Base-by-base conservation (phyloP, 371 early-diverging fungal genomes). In the Catenaria anguillulae region DNA sequence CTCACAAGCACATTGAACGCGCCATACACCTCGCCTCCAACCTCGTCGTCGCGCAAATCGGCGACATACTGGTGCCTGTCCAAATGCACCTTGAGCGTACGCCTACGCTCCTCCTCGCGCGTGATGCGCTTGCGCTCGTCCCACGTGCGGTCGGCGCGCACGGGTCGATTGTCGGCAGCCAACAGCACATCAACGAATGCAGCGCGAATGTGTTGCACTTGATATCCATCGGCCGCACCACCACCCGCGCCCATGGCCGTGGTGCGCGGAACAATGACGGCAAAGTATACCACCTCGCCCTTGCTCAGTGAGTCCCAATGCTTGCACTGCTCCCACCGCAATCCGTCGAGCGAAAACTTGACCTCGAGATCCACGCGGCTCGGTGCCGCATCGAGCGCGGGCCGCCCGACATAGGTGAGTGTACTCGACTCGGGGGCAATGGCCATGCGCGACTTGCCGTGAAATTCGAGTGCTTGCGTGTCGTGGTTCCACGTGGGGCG, bases 391-490 rank as follows among this genome's bases (percentile, higher is more conserved):
- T 56, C 56, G n/a, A 56, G 24, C 35, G 37, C 56, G n/a, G 56
- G 26, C 6, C 35, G 56, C 21, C 56, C 56, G 37, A 56, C 35
- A 29, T 35, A n/a, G 42, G 35, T 12, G 42, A 35, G 21, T 50
- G 17, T 72, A 52, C 86, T 73, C 40, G 70, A 63, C 8, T 80
- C 77, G 33, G 94, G 76, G 0, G 82, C 80, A 23, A 81, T 65
- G 2, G 89, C 98, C 86, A 92, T 95, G 52, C 93, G 74, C 3
- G 92, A 84, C 91, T 93, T 93, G 36, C 98, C 97, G 2, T 76
- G 73, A 73, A 95, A 95, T 40, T 77, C 81, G 10, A 81, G 83
- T 15, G 69, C 71, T 29, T 75, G 65, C 21, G 84, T 85, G 6
- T 81, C 78, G 45, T 79, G 78, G 2, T 75, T 15, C 4, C 21